Conservation (phyloP, 129 eudicot genomes). For the Escallonia herrerae region DNA sequence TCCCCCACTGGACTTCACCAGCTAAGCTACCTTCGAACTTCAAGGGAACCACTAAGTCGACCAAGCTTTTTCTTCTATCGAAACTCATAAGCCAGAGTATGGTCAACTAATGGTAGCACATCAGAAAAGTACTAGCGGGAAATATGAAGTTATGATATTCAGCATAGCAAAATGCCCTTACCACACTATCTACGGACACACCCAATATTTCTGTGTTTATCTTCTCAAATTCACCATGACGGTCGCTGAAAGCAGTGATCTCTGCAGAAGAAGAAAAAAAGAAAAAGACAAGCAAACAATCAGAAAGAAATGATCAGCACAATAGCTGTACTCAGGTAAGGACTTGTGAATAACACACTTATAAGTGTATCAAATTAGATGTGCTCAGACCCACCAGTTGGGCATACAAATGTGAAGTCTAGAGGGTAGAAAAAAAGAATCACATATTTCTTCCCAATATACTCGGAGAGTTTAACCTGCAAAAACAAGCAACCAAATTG, state of each 20-base stretch:
- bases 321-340: too few species aligned
- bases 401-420: slow-evolving; percentile 97
- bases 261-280: slow-evolving; percentile 34
- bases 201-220: slow-evolving; percentile 88
- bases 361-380: too few species aligned
- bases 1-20: background rate
- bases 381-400: slow-evolving; percentile 51
- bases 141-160: too few species aligned
- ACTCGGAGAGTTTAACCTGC: slow-evolving; percentile 96
- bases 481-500: slow-evolving; percentile 4
- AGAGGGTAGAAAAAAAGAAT: slow-evolving; percentile 94
- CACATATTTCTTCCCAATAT: slow-evolving; percentile 88
- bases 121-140: too few species aligned
- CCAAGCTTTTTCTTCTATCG: background rate
- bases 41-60: background rate
- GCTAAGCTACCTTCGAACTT: background rate
- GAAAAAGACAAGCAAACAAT: background rate
- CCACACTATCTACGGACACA: slow-evolving; percentile 96
- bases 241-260: slow-evolving; percentile 99
- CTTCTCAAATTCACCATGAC: slow-evolving; percentile 74
- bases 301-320: background rate
- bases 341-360: too few species aligned
- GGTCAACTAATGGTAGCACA: too few species aligned
- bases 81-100: too few species aligned
- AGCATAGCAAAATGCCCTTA: slow-evolving; percentile 15